These are phyloP conservation scores for Coriolopsis trogii DNA, from an alignment of 1,284 basidiomycete genomes.

Conservation along the genomic window DNA sequence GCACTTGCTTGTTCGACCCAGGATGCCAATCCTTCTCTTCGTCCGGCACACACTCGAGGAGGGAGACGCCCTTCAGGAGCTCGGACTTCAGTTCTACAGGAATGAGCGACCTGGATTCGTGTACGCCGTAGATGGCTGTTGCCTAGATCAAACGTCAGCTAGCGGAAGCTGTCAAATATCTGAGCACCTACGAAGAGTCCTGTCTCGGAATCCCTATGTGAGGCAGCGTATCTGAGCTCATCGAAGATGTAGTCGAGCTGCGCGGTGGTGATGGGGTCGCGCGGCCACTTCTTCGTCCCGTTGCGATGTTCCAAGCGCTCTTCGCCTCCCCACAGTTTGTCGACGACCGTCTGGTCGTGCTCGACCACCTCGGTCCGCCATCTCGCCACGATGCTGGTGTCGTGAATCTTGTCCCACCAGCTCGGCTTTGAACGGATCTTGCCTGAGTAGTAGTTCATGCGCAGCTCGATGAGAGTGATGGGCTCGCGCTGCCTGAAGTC, in stretches of 20 bases:
- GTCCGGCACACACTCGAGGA: neutral
- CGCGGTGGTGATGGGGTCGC: neutral
- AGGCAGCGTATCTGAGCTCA: neutral
- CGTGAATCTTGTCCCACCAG: conserved; percentile 23
- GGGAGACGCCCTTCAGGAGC: neutral
- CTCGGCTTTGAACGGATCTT: conserved; percentile 20
- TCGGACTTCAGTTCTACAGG: neutral
- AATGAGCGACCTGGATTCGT: neutral
- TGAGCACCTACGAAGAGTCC: conserved; percentile 30
- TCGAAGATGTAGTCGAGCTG: conserved; percentile 2
- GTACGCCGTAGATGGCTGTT: neutral
- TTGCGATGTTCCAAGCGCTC: neutral
- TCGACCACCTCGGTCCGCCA: conserved; percentile 23
- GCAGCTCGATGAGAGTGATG: conserved; percentile 10
- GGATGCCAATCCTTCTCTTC: neutral
- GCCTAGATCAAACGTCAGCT: neutral
- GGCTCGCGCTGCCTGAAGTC: neutral
- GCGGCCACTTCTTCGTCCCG: neutral
- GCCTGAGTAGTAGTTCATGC: conserved; percentile 16
- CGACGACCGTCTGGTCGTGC: neutral
- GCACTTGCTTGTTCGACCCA: neutral
- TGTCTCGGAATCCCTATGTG: neutral
- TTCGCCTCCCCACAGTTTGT: neutral
- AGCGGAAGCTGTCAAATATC: too few species aligned
- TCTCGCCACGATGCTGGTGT: conserved; percentile 9